phyloP scores from a whole-genome alignment of 2,329 filamentous ascomycete genomes.

The Lecanosticta acicola region DNA sequence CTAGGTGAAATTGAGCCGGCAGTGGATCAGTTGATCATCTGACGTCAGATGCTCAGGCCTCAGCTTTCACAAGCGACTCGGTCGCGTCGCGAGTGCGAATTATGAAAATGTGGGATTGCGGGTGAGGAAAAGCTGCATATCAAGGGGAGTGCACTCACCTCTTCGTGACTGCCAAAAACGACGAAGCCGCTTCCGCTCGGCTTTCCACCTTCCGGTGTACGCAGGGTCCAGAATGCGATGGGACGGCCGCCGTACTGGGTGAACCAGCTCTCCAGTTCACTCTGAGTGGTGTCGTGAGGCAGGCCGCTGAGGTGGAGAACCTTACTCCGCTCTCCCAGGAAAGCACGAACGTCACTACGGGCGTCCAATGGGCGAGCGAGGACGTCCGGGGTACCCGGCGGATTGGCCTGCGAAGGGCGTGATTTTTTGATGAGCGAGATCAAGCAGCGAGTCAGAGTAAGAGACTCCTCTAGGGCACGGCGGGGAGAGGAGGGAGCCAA shows the following conservation, averaged over 20 bases:
- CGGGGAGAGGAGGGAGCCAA: slow-evolving; percentile 91
- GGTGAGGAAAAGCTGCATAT: not conserved
- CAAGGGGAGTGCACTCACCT: slow-evolving; percentile 58
- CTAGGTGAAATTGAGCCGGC: not conserved
- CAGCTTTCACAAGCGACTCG: not conserved
- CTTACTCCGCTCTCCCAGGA: slow-evolving; percentile 93
- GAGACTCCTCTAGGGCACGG: slow-evolving; percentile 94
- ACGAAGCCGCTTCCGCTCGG: slow-evolving; percentile 98
- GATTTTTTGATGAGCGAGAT: slow-evolving; percentile 93
- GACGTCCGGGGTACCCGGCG: slow-evolving; percentile 90
- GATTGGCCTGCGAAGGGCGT: slow-evolving; percentile 58
- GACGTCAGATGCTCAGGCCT: not conserved
- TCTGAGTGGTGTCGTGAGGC: slow-evolving; percentile 96
- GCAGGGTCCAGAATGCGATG: slow-evolving; percentile 97
- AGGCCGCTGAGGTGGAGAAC: slow-evolving; percentile 96
- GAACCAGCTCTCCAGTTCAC: slow-evolving; percentile 98
- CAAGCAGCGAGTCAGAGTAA: slow-evolving; percentile 87
- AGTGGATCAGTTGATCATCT: not conserved
- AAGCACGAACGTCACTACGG: slow-evolving; percentile 89
- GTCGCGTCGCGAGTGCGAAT: not conserved
- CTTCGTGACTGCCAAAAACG: slow-evolving; percentile 97
- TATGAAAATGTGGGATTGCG: not conserved
- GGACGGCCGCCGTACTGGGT: slow-evolving; percentile 96
- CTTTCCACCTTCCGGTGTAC: slow-evolving; percentile 97
- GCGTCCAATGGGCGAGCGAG: slow-evolving; percentile 94